A percentile compares a stretch with the other conserved stretches of the same genome.
These are phyloP conservation scores for Evansstolkia leycettana DNA, from an alignment of 495 filamentous ascomycete genomes.

Conservation along the genomic window DNA sequence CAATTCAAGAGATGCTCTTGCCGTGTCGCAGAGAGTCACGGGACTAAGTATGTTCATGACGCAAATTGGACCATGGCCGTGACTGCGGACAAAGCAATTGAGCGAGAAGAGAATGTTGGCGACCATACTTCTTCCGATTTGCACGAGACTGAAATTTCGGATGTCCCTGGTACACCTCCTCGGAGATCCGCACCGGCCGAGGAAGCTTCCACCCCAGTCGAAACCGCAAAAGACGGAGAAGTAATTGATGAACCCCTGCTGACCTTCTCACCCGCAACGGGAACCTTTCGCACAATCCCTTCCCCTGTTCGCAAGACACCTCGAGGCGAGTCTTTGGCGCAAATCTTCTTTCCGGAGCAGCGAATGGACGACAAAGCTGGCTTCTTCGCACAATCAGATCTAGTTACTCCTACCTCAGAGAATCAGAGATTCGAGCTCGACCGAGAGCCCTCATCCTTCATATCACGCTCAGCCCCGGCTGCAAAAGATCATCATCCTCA, in stretches of 20 bases:
- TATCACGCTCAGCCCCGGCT: not conserved
- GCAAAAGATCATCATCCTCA: not conserved
- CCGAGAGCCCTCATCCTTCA: too few relatives aligned
- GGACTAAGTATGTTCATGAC: constrained; percentile 40
- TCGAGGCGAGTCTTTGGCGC: constrained; percentile 4
- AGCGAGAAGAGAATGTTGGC: not conserved
- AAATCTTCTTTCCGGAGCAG: too few relatives aligned
- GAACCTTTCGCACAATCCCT: constrained; percentile 36
- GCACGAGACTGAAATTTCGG: not conserved
- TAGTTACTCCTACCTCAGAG: too few relatives aligned
- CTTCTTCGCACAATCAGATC: too few relatives aligned
- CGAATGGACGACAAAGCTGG: not conserved
- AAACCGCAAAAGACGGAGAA: constrained; percentile 16
- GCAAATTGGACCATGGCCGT: constrained; percentile 9
- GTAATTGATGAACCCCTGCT: constrained; percentile 23
- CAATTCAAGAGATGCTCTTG: constrained; percentile 60
- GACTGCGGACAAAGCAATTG: not conserved
- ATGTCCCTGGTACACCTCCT: not conserved
- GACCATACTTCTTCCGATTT: not conserved
- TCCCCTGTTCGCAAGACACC: constrained; percentile 20
- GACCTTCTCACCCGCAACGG: constrained; percentile 35
- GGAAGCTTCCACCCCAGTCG: constrained; percentile 15
- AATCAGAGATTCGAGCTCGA: too few relatives aligned
- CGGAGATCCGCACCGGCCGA: not conserved
- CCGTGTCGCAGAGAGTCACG: constrained; percentile 38